Evolutionary conservation across 2,329 filamentous ascomycete genomes (phyloP).

Genomic region (Pseudogymnoascus sp.): DNA sequence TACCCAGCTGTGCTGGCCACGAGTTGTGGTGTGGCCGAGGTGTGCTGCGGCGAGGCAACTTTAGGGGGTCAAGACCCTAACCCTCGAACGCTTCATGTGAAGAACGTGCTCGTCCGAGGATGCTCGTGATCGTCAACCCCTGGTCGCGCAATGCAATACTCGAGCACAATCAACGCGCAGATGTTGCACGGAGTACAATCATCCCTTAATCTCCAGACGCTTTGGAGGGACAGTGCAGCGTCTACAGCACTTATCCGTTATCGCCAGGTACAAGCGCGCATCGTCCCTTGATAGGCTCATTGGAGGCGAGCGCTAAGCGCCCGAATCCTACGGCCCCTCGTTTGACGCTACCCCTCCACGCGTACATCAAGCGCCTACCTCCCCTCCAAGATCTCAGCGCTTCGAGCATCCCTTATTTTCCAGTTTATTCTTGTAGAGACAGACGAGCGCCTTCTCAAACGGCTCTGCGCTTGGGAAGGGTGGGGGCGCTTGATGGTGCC

Average conservation of each 20-base stretch:
- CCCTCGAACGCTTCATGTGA: background rate
- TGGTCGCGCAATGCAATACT: background rate
- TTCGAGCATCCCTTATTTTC: background rate
- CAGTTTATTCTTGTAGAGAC: background rate
- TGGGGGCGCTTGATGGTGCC: slow-evolving; percentile 5
- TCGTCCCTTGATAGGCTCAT: background rate
- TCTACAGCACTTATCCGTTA: slow-evolving; percentile 5
- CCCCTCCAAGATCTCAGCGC: background rate
- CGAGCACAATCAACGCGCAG: background rate
- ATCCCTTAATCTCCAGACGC: slow-evolving; percentile 3
- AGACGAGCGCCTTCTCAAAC: slow-evolving; percentile 1
- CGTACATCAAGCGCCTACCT: background rate
- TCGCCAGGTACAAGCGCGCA: slow-evolving; percentile 1
- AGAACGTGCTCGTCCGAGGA: slow-evolving; percentile 2
- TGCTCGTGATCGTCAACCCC: slow-evolving; percentile 3
- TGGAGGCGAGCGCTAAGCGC: background rate
- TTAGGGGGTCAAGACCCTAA: background rate
- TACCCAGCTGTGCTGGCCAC: slow-evolving; percentile 6
- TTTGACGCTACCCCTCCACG: background rate
- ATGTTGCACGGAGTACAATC: background rate
- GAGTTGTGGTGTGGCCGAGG: slow-evolving; percentile 2
- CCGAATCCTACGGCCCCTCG: background rate
- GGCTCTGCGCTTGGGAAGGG: background rate
- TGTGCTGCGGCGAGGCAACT: slow-evolving; percentile 2
- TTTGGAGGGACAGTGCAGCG: background rate